These are phyloP conservation scores for Helminthosporium solani DNA, from an alignment of 2,329 filamentous ascomycete species.

Conservation along the genomic window DNA sequence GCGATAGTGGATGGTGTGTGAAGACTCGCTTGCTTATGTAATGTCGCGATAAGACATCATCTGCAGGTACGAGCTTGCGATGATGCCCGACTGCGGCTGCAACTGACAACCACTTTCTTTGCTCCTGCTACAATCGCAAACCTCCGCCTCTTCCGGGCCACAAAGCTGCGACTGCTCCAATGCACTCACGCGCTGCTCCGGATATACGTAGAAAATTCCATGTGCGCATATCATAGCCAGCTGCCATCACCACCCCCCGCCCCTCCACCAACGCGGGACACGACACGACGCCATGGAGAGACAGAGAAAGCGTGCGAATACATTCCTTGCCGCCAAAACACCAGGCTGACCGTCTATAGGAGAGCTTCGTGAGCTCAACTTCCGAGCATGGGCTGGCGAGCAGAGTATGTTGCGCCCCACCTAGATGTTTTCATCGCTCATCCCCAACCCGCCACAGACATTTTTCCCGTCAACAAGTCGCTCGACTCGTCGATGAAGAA, in stretches of 20 bases:
- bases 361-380: conserved; percentile 86
- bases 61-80: conserved; percentile 3
- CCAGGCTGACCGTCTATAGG: conserved; percentile 55
- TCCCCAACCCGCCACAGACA: conserved; percentile 61
- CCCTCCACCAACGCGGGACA: conserved; percentile 37
- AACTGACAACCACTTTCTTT: conserved; percentile 7
- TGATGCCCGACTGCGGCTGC: not conserved
- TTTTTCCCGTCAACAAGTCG: conserved; percentile 73
- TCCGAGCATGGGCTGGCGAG: conserved; percentile 84
- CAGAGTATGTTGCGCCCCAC: conserved; percentile 59
- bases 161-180: conserved; percentile 24
- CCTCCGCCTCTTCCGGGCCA: conserved; percentile 10
- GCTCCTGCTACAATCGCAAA: conserved; percentile 16
- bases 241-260: conserved; percentile 30
- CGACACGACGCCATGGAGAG: conserved; percentile 48
- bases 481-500: conserved; percentile 96
- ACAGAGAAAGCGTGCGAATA: conserved; percentile 49
- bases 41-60: conserved; percentile 5
- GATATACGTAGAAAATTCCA: conserved; percentile 36
- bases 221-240: conserved; percentile 39
- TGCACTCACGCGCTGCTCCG: conserved; percentile 36
- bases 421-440: conserved; percentile 14
- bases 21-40: not conserved
- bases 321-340: not conserved
- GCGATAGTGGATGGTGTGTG: too few species aligned